Base-by-base conservation (phyloP, 2,329 filamentous ascomycete species). In the Botrytis elliptica region DNA sequence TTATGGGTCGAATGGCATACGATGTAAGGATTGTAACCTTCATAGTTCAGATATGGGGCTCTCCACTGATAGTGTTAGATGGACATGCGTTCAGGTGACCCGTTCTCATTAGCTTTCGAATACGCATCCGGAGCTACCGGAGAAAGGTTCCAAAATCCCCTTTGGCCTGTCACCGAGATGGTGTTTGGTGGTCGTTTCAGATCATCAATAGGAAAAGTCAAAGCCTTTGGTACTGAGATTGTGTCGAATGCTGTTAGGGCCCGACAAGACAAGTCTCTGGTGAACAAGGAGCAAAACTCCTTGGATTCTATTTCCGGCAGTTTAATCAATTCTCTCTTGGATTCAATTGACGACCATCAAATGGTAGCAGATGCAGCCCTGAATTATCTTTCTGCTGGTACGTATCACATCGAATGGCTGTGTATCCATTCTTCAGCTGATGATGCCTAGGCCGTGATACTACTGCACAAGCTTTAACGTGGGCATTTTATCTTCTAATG, bases 1-100 rank as follows among this genome's bases (percentile, higher is more conserved):
- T 91, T 38, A 91, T 92, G 87, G 90, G 89, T n/a, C 85, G 86
- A 75, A 90, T 91, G 87, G 90, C 90, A 22, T 92, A 91, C 77
- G 87, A 89, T 78, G 85, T 84, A 80, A 77, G 74, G 59, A 44
- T 52, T 2, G 40, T 20, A 29, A 66, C 25, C 25, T 49, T 55
- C 44, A 4, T 9, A 44, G 12, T 36, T 7, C 6, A 8, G 10
- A 52, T 12, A 55, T 42, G 5, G 6, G 12, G 12, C 49, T 25
- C 7, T 40, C 36, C 33, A 46, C 44, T 74, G 59, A 74, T 29
- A 29, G 49, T 70, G 62, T 55, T 70, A 87, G 85, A 91, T 91
- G 88, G 88, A 91, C 76, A 90, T 91, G 84, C 88, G 88, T 77
- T 85, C 88, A 66, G 84, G 86, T 46, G 87, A 91, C 74, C 85